These are phyloP conservation scores for Fusarium nelsonii DNA, from an alignment of 2,329 filamentous ascomycete genomes.

Conservation along the genomic window DNA sequence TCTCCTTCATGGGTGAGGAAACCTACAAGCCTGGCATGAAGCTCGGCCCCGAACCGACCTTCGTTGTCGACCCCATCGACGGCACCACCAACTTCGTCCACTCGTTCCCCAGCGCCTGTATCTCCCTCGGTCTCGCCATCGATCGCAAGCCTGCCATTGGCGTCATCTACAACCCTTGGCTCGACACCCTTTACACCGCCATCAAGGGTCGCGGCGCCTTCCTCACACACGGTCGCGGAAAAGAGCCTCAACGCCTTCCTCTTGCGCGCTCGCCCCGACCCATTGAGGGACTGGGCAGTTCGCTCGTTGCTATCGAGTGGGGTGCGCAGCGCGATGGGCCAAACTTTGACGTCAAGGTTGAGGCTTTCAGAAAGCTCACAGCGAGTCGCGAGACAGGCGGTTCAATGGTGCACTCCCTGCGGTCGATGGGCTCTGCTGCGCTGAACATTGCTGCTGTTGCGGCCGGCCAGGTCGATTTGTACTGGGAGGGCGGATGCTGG, in stretches of 20 bases:
- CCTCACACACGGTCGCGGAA: constrained; percentile 60
- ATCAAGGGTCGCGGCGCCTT: constrained; percentile 77
- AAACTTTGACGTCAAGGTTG: constrained; percentile 77
- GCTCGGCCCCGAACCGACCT: constrained; percentile 76
- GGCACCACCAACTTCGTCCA: constrained; percentile 85
- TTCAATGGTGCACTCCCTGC: constrained; percentile 80
- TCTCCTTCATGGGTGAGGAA: constrained; percentile 80
- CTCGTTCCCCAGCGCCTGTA: constrained; percentile 78
- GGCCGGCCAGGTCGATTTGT: constrained; percentile 76
- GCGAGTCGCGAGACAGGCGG: constrained; percentile 72
- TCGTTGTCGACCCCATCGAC: constrained; percentile 86
- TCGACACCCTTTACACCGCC: constrained; percentile 75
- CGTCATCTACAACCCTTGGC: constrained; percentile 85
- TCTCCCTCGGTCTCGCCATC: constrained; percentile 80
- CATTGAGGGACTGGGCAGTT: constrained; percentile 69
- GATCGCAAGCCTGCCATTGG: constrained; percentile 73
- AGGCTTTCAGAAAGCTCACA: constrained; percentile 73
- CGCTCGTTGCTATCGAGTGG: constrained; percentile 80
- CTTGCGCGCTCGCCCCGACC: constrained; percentile 64
- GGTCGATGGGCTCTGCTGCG: constrained; percentile 79
- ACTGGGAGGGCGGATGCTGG: constrained; percentile 88
- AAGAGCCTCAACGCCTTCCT: constrained; percentile 55
- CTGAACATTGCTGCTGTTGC: constrained; percentile 81
- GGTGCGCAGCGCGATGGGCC: constrained; percentile 74
- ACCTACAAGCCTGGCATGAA: constrained; percentile 76